Evolutionary conservation across 179 eudicot species (phyloP).

Genomic region (Beta macrorhiza): DNA sequence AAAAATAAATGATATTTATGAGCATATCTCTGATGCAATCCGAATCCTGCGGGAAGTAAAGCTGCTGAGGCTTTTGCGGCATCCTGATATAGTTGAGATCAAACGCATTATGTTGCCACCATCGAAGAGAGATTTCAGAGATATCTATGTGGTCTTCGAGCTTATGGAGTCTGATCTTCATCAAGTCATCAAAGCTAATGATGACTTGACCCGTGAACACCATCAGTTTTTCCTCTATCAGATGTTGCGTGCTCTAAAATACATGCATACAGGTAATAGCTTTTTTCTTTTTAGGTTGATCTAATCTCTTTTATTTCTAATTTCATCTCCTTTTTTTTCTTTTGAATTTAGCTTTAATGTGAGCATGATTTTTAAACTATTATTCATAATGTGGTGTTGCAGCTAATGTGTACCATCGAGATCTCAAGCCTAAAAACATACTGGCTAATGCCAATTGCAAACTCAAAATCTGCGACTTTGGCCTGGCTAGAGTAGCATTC

Average conservation of each 20-base stretch:
- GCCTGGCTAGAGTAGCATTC: slow-evolving; percentile 92
- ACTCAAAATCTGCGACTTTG: slow-evolving; percentile 91
- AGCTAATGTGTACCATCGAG: slow-evolving; percentile 93
- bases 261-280: slow-evolving; percentile 84
- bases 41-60: slow-evolving; percentile 51
- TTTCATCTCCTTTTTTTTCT: not conserved
- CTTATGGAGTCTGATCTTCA: slow-evolving; percentile 59
- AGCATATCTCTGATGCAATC: slow-evolving; percentile 56
- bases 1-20: slow-evolving; percentile 51
- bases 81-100: slow-evolving; percentile 58
- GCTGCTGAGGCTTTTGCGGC: slow-evolving; percentile 49
- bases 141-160: slow-evolving; percentile 56
- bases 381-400: slow-evolving; percentile 36
- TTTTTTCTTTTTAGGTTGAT: not conserved
- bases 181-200: slow-evolving; percentile 60
- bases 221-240: slow-evolving; percentile 56
- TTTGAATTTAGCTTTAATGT: not conserved
- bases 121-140: slow-evolving; percentile 48
- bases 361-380: not conserved
- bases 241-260: slow-evolving; percentile 62
- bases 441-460: slow-evolving; percentile 94
- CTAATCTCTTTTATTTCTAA: not conserved
- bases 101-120: slow-evolving; percentile 58
- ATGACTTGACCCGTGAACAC: slow-evolving; percentile 53
- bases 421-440: slow-evolving; percentile 91